A percentile compares a stretch with the other conserved stretches of the same genome.
Evolutionary conservation across 2,329 filamentous ascomycete genomes (phyloP).

Genomic region (Podosphaera xanthii): DNA sequence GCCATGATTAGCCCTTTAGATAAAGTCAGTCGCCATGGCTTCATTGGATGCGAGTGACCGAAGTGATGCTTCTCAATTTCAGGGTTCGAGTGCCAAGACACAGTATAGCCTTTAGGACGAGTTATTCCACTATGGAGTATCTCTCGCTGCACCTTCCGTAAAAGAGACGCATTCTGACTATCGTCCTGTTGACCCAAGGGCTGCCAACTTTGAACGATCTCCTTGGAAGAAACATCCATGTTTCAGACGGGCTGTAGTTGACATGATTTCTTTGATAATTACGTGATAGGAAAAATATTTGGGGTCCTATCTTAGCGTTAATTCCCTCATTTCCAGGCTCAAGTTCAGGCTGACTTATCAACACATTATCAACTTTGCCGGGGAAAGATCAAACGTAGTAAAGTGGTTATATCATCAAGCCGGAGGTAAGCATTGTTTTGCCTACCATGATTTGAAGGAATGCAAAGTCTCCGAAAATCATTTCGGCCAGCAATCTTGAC

Average conservation of each 20-base stretch:
- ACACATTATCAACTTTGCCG: background rate
- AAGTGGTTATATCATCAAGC: background rate
- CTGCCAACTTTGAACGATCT: slow-evolving; percentile 14
- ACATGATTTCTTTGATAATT: background rate
- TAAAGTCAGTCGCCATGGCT: slow-evolving; percentile 87
- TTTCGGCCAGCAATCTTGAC: background rate
- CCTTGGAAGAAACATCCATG: slow-evolving; percentile 12
- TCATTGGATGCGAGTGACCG: slow-evolving; percentile 93
- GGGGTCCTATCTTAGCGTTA: background rate
- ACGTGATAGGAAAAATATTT: background rate
- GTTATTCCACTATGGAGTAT: slow-evolving; percentile 42
- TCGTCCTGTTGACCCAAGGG: slow-evolving; percentile 14
- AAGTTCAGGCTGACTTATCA: background rate
- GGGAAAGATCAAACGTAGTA: background rate
- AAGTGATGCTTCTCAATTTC: slow-evolving; percentile 94
- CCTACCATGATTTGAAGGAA: background rate
- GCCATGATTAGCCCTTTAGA: slow-evolving; percentile 87
- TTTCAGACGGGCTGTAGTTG: background rate
- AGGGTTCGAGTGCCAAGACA: slow-evolving; percentile 90
- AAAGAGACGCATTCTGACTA: slow-evolving; percentile 9
- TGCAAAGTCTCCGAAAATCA: background rate
- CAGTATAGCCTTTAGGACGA: slow-evolving; percentile 63
- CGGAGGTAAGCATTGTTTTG: background rate
- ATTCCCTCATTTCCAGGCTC: background rate
- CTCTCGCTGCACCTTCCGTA: slow-evolving; percentile 10